Conservation (phyloP, 2,329 filamentous ascomycete genomes). For the Ceratocystis diversiconidia region DNA sequence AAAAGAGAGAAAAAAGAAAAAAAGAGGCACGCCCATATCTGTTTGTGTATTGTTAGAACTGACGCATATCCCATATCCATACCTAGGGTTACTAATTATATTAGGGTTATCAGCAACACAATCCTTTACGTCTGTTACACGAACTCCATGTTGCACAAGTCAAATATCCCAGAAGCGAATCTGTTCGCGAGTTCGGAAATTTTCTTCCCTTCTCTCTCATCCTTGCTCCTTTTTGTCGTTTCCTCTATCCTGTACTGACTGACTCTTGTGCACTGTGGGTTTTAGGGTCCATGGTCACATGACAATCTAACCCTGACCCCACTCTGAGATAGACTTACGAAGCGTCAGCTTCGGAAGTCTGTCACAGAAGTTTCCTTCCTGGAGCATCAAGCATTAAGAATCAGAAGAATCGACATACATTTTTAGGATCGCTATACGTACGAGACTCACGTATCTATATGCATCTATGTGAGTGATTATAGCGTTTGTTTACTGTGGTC, state of each 20-base stretch:
- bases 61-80: not conserved
- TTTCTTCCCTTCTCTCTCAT: not conserved
- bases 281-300: too few relatives aligned
- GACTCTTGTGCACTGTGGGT: not conserved
- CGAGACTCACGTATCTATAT: too few relatives aligned
- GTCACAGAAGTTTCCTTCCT: too few relatives aligned
- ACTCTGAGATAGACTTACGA: too few relatives aligned
- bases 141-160: not conserved
- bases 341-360: too few relatives aligned
- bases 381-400: too few relatives aligned
- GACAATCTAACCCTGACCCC: too few relatives aligned
- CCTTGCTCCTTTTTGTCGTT: not conserved
- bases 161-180: slow-evolving; percentile 7
- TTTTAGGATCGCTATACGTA: too few relatives aligned
- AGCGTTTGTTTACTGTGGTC: too few relatives aligned
- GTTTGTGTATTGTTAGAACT: not conserved
- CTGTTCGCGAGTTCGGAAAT: not conserved
- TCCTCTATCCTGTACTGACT: not conserved
- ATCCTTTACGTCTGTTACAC: not conserved
- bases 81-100: not conserved
- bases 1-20: not conserved
- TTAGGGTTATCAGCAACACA: not conserved
- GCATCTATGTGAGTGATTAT: too few relatives aligned
- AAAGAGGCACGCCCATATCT: not conserved
- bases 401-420: too few relatives aligned